Base-by-base conservation (phyloP, 164 flowering plant species). In the Tinospora cordifolia region DNA sequence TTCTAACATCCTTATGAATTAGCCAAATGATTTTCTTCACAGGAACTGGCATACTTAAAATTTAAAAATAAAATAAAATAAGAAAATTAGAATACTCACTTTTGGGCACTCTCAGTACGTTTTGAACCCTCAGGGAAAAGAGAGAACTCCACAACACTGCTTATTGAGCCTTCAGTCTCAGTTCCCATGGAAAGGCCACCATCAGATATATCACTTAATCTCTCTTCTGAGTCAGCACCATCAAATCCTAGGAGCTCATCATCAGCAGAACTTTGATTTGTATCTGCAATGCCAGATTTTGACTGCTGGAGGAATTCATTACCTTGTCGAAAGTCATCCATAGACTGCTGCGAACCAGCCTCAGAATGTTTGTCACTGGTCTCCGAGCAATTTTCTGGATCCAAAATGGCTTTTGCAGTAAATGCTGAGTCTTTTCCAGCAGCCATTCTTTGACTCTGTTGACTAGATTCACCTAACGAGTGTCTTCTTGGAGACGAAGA, bases 161-260 rank as follows among this genome's bases (percentile, higher is more conserved):
- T 67, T 2, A 64, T 27, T 39, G 86, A 76, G 59, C 80, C 84
- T 77, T 87, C 90, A 74, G 86, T 82, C 75, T 86, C 97, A 76
- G 92, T 81, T 80, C 85, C 85, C 76, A 81, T 70, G 70, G 87
- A 84, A 77, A 86, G 72, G 73, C 75, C 81, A 71, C 86, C 80
- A 71, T 88, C 91, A 82, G 91, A 88, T 67, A 79, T 79, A 65
- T 87, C 88, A 77, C 88, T 85, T 58, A 79, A 78, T 77, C 83
- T 86, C 71, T 84, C 90, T 63, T 83, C 91, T 70, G 72, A 74
- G 67, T 83, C 87, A 38, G 72, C 81, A 75, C 84, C 81, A 19
- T 83, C 83, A 67, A 73, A 79, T 25, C 82, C 87, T 71, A 84
- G 58, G 24, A 74, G 76, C 67, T 87, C 86, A 77, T 69, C 82